Conservation (phyloP, 2,329 filamentous ascomycete genomes). For the Chrysoporthe deuterocubensis region DNA sequence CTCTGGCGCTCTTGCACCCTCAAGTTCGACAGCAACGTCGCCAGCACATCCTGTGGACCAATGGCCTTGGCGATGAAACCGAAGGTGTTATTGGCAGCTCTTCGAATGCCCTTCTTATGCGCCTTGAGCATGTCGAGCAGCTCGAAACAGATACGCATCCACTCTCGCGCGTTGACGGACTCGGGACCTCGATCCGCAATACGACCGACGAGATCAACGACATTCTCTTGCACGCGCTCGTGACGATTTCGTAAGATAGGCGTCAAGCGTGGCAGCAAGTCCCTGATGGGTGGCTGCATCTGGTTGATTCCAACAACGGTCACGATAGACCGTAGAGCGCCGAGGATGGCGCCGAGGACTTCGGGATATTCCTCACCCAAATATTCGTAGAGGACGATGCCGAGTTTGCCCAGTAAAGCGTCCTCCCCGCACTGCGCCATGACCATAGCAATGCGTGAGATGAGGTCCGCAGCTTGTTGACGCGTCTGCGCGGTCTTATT, state of each 20-base stretch:
- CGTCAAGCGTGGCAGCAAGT: constrained; percentile 89
- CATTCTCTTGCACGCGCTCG: constrained; percentile 99
- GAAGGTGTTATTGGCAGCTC: constrained; percentile 98
- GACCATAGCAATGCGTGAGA: constrained; percentile 95
- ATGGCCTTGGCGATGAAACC: constrained; percentile 99
- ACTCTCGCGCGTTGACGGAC: constrained; percentile 94
- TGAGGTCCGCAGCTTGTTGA: constrained; percentile 94
- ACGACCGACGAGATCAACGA: constrained; percentile 95
- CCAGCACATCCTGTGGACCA: constrained; percentile 94
- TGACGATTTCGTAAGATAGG: constrained; percentile 98
- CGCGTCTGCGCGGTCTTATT: constrained; percentile 97
- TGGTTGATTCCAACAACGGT: constrained; percentile 97
- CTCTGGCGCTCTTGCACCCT: constrained; percentile 97
- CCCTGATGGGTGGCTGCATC: constrained; percentile 98
- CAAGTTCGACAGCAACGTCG: constrained; percentile 93
- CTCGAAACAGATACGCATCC: constrained; percentile 99
- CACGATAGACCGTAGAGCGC: constrained; percentile 92
- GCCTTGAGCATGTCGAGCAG: constrained; percentile 98
- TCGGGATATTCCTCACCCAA: constrained; percentile 98
- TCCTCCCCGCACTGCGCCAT: constrained; percentile 99
- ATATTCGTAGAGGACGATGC: constrained; percentile 95
- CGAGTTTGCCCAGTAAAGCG: constrained; percentile 91
- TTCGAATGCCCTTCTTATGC: constrained; percentile 98
- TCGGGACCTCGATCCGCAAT: constrained; percentile 97
- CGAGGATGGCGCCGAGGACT: constrained; percentile 93